Conservation (phyloP, 306 rosid species). For the Malus asiatica region DNA sequence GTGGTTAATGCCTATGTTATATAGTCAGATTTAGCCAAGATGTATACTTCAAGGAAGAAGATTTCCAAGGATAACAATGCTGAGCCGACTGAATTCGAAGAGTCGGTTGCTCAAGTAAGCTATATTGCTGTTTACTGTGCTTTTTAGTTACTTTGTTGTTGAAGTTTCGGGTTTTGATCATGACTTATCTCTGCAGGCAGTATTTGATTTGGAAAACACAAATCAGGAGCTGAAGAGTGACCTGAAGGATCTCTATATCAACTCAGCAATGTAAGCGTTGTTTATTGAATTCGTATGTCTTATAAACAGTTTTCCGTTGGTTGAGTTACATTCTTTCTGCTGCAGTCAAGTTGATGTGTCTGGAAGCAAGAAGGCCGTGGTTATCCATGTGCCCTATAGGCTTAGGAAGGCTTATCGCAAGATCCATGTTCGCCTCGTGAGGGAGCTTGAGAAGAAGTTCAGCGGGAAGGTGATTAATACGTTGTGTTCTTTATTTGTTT, state of each 20-base stretch:
- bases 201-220: conserved; percentile 70
- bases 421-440: conserved; percentile 69
- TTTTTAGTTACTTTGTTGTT: neutral
- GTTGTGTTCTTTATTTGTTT: neutral
- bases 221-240: conserved; percentile 76
- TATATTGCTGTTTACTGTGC: neutral
- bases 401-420: conserved; percentile 75
- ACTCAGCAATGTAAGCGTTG: conserved; percentile 65
- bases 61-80: conserved; percentile 62
- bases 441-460: conserved; percentile 91
- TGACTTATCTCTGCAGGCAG: conserved; percentile 33
- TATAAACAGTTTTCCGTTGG: neutral
- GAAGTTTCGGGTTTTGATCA: neutral
- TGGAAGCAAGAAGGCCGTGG: conserved; percentile 77
- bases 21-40: conserved; percentile 24
- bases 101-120: conserved; percentile 64
- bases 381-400: conserved; percentile 66
- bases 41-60: conserved; percentile 65
- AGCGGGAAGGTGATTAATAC: conserved; percentile 64
- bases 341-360: conserved; percentile 68
- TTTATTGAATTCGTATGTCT: neutral
- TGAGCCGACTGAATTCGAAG: conserved; percentile 68
- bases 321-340: neutral
- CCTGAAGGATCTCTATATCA: conserved; percentile 80
- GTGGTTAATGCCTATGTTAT: neutral